These are phyloP conservation scores for Aspergillus heteromorphus DNA, from an alignment of 495 filamentous ascomycete genomes.

Conservation along the genomic window DNA sequence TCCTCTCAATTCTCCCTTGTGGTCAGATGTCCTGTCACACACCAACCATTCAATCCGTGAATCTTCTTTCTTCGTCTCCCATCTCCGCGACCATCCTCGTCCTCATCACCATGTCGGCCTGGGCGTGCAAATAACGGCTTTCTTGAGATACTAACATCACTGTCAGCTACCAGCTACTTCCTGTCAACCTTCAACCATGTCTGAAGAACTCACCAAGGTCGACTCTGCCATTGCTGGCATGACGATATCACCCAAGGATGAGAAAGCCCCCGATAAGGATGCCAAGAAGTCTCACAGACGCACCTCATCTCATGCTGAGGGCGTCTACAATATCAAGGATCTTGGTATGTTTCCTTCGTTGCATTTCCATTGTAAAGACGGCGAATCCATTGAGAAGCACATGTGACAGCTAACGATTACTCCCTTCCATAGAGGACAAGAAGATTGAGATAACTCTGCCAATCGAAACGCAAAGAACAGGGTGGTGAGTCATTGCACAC, in stretches of 20 bases:
- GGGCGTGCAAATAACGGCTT: neutral
- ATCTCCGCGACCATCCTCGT: neutral
- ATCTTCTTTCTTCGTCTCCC: neutral
- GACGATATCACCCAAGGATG: conserved; percentile 59
- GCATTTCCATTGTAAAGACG: neutral
- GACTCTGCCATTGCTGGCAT: conserved; percentile 81
- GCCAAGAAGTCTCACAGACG: conserved; percentile 56
- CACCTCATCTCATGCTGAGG: conserved; percentile 58
- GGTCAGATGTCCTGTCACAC: too few species aligned
- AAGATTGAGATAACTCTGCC: conserved; percentile 71
- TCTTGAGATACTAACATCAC: neutral
- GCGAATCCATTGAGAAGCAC: neutral
- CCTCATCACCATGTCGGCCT: neutral
- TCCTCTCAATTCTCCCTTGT: too few species aligned
- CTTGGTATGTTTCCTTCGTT: conserved; percentile 55
- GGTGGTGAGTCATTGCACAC: conserved; percentile 61
- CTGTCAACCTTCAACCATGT: conserved; percentile 43
- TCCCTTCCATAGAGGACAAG: conserved; percentile 55
- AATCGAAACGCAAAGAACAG: conserved; percentile 81
- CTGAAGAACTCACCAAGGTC: conserved; percentile 72
- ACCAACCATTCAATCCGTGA: too few species aligned
- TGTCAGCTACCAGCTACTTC: conserved; percentile 2
- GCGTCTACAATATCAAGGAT: conserved; percentile 78
- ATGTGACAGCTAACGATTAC: neutral
- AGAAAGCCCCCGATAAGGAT: conserved; percentile 43